Base-by-base conservation (phyloP, 208 protist genomes). In the Angomonas deanei region DNA sequence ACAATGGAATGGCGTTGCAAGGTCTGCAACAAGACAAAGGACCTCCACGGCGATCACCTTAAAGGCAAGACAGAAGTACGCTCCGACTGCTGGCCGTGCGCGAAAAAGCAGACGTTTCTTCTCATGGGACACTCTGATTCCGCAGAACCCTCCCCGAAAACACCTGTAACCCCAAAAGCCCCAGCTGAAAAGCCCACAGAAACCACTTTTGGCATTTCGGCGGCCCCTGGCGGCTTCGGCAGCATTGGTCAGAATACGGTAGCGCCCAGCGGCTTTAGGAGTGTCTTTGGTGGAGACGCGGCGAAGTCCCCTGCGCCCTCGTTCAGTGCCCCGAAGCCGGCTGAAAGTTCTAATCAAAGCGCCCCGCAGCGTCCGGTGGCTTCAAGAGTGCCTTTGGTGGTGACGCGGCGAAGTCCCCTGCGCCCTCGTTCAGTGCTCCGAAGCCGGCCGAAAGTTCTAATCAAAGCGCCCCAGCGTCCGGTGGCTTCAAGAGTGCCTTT, bases 11-110 rank as follows among this genome's bases (percentile, higher is more conserved):
- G 78, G 78, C 13, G 36, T 4, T 85, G 78, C 47, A 46, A 50
- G 23, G 59, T 62, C 13, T 85, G 78, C 34, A 2, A 28, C 23
- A 81, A 81, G 54, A 34, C 11, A 11, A 85, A 85, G 53, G 74
- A 72, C 13, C 68, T 85, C 2, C 24, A 13, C 26, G 78, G 78
- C 15, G 15, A 42, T 21, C 78, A 85, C 58, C 65, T 85, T 2
- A 46, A 59, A 6, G 78, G 74, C n/a, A 85, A 85, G 67, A 70
- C 66, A 15, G 36, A 27, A 0, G 74, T 85, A 27, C 78, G 78
- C 17, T 79, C 74, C 19, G 78, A 85, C 36, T 85, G 78, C 64
- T 85, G 78, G 78, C 70, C 78, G 5, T 85, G 78, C 64, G 78
- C 67, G 10, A 77, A 70, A 46, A 85, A 85, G 67, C 56, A 61